Conservation (phyloP, 202 grass and related monocot genomes). For the Hordeum pubiflorum region DNA sequence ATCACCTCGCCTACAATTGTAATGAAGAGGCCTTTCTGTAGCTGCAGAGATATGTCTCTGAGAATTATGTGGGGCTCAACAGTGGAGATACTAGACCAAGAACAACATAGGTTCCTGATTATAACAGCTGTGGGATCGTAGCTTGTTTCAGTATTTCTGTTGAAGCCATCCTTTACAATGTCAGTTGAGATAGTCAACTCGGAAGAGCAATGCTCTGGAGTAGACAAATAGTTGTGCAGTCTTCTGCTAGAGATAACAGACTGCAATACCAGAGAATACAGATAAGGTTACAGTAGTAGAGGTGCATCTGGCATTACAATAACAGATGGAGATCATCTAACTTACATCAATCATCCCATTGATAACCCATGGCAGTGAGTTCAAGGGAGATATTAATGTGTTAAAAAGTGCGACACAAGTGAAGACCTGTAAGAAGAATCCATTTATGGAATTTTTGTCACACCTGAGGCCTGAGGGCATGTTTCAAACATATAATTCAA, state of each 20-base stretch:
- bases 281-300: not conserved
- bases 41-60: constrained; percentile 49
- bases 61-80: constrained; percentile 40
- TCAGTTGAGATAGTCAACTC: constrained; percentile 2
- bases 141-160: constrained; percentile 18
- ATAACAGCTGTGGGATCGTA: constrained; percentile 27
- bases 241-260: constrained; percentile 84
- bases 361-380: constrained; percentile 98
- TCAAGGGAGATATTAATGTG: constrained; percentile 88
- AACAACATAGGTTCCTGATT: constrained; percentile 49
- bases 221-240: constrained; percentile 72
- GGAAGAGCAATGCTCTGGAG: constrained; percentile 47
- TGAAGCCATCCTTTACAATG: constrained; percentile 16
- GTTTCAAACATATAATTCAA: constrained; percentile 25
- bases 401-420: constrained; percentile 98
- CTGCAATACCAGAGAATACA: constrained; percentile 40
- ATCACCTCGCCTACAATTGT: constrained; percentile 85
- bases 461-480: not conserved
- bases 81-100: constrained; percentile 58
- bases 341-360: constrained; percentile 99
- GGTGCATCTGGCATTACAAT: constrained; percentile 1
- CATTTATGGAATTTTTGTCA: constrained; percentile 15
- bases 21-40: constrained; percentile 65
- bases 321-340: constrained; percentile 8
- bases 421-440: constrained; percentile 71